A percentile compares a stretch with the other conserved stretches of the same genome.
These are phyloP conservation scores for Heliocybe sulcata DNA, from an alignment of 1,284 basidiomycete species.

Conservation along the genomic window DNA sequence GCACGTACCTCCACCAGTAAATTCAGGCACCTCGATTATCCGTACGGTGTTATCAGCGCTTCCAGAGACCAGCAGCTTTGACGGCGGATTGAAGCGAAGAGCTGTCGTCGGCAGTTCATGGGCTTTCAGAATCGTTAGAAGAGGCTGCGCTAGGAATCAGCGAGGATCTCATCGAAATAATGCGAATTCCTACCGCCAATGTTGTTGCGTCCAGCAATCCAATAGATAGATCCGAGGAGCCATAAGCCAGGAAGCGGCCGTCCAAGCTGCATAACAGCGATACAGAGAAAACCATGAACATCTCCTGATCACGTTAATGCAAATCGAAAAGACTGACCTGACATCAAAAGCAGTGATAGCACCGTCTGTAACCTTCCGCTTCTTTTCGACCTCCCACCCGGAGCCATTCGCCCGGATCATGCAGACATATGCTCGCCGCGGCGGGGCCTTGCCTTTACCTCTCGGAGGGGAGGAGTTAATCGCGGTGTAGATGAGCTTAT, in stretches of 20 bases:
- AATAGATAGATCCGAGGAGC: slow-evolving; percentile 83
- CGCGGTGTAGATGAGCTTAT: slow-evolving; percentile 60
- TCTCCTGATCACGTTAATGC: neutral
- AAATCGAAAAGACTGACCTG: slow-evolving; percentile 42
- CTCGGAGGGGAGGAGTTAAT: slow-evolving; percentile 60
- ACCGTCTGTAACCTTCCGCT: slow-evolving; percentile 64
- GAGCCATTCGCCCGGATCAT: slow-evolving; percentile 49
- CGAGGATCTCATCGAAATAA: neutral
- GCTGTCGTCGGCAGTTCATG: slow-evolving; percentile 95
- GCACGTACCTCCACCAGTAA: slow-evolving; percentile 44
- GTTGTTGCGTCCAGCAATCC: slow-evolving; percentile 81
- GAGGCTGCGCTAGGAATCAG: slow-evolving; percentile 44
- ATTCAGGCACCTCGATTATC: slow-evolving; percentile 68
- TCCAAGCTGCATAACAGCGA: slow-evolving; percentile 37
- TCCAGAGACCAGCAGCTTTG: slow-evolving; percentile 81
- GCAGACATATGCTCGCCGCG: slow-evolving; percentile 52
- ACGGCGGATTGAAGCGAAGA: slow-evolving; percentile 81
- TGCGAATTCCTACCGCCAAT: slow-evolving; percentile 53
- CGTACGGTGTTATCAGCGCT: slow-evolving; percentile 90
- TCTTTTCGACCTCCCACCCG: slow-evolving; percentile 46
- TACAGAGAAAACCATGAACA: slow-evolving; percentile 21
- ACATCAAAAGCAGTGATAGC: slow-evolving; percentile 84
- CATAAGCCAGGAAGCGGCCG: slow-evolving; percentile 80
- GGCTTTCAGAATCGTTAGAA: slow-evolving; percentile 84
- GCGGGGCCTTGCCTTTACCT: slow-evolving; percentile 31